Percentiles rank a stretch among this genome's conserved stretches.
phyloP scores from a whole-genome alignment of 192 early-diverging fungal species.

The Coemansia sp. region DNA sequence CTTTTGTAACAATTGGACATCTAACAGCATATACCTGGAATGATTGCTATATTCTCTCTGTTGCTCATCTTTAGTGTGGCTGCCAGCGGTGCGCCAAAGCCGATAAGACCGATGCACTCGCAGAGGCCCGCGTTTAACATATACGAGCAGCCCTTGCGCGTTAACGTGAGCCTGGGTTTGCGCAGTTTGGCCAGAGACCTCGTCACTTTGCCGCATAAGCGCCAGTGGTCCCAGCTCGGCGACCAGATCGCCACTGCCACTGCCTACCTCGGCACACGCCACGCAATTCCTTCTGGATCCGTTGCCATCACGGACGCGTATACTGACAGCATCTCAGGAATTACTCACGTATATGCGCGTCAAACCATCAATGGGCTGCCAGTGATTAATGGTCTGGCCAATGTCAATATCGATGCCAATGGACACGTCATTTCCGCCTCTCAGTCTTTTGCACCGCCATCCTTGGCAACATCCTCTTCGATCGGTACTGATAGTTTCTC shows the following conservation, averaged over 20 bases:
- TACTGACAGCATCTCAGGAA: constrained; percentile 67
- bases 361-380: constrained; percentile 72
- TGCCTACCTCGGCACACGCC: constrained; percentile 10
- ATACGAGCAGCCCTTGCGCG: constrained; percentile 7
- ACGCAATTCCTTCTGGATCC: constrained; percentile 13
- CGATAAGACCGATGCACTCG: neutral
- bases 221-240: neutral
- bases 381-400: constrained; percentile 83
- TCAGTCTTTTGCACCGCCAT: constrained; percentile 61
- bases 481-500: neutral
- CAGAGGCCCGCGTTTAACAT: constrained; percentile 4
- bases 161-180: neutral
- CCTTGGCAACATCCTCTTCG: too few relatives aligned
- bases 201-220: neutral
- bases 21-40: neutral
- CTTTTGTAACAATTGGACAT: neutral
- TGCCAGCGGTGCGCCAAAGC: neutral
- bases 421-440: constrained; percentile 76
- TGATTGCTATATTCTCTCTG: neutral
- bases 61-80: neutral
- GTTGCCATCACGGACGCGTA: constrained; percentile 69
- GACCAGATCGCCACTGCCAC: constrained; percentile 11
- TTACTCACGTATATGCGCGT: constrained; percentile 85
- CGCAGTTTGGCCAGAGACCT: neutral
- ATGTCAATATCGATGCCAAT: constrained; percentile 72